Percentiles rank a stretch among this genome's conserved stretches.
Evolutionary conservation across 2,329 filamentous ascomycete species (phyloP).

Genomic region (Thielaviopsis musarum): DNA sequence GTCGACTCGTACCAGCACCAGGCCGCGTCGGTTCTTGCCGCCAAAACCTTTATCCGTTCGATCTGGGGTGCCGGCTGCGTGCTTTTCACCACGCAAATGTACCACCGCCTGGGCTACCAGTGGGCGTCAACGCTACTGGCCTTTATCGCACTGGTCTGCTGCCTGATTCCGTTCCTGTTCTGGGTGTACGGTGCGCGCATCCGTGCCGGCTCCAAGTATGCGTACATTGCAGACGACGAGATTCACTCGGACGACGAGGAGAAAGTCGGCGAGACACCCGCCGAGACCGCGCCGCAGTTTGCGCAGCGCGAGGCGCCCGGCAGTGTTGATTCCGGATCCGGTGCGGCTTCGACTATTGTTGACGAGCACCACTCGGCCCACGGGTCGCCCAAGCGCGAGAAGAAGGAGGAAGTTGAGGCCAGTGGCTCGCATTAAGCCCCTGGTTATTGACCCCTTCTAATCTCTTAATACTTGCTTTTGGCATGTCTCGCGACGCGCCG

Average conservation of each 20-base stretch:
- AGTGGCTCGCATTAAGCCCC: neutral
- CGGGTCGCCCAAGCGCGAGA: neutral
- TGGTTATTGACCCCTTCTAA: no score
- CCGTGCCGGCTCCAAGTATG: slow-evolving; percentile 51
- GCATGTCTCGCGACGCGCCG: no score
- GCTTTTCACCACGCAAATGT: slow-evolving; percentile 73
- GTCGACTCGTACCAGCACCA: slow-evolving; percentile 50
- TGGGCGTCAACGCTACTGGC: slow-evolving; percentile 61
- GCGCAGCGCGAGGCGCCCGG: neutral
- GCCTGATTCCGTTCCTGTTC: slow-evolving; percentile 68
- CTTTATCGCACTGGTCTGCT: slow-evolving; percentile 62
- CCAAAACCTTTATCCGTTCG: slow-evolving; percentile 63
- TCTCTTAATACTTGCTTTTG: no score
- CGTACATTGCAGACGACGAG: slow-evolving; percentile 46
- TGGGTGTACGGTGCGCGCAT: slow-evolving; percentile 62
- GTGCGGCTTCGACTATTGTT: slow-evolving; percentile 8
- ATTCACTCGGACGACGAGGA: slow-evolving; percentile 6
- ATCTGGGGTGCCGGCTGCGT: slow-evolving; percentile 68
- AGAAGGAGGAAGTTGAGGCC: slow-evolving; percentile 6
- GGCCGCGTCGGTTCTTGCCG: slow-evolving; percentile 64
- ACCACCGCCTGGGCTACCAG: slow-evolving; percentile 50
- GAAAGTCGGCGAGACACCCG: neutral
- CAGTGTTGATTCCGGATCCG: slow-evolving; percentile 5
- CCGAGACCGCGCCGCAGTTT: neutral
- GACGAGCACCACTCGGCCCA: neutral